A percentile compares a stretch with the other conserved stretches of the same genome.
phyloP scores from a whole-genome alignment of 805 yeast genomes.

The Cyberlindnera subsufficiens region DNA sequence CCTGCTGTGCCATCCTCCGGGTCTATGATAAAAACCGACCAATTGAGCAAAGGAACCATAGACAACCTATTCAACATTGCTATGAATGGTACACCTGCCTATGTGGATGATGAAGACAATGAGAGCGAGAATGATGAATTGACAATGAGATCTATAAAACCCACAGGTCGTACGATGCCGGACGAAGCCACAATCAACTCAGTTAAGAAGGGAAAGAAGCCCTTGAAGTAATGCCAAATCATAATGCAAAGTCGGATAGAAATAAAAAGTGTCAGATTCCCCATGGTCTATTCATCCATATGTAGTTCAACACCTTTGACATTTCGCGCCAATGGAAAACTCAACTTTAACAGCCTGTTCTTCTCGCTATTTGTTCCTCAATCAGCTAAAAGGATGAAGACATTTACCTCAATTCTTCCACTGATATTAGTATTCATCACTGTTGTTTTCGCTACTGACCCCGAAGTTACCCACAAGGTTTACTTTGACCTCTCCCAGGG shows the following conservation, averaged over 20 bases:
- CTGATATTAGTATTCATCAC: slow-evolving; percentile 12
- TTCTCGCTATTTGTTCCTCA: background rate
- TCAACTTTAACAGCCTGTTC: background rate
- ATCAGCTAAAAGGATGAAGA: slow-evolving; percentile 9
- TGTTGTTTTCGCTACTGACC: slow-evolving; percentile 22
- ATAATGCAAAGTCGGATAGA: too few species aligned
- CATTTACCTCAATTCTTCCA: slow-evolving; percentile 9
- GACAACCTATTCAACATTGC: slow-evolving; percentile 22
- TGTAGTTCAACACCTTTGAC: background rate
- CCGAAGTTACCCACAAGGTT: slow-evolving; percentile 64
- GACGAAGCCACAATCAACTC: slow-evolving; percentile 13
- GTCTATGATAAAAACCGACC: slow-evolving; percentile 5
- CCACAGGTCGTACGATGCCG: slow-evolving; percentile 4
- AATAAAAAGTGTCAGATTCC: too few species aligned
- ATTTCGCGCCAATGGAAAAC: too few species aligned
- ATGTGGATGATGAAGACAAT: slow-evolving; percentile 13
- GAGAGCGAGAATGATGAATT: slow-evolving; percentile 6
- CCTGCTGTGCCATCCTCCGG: slow-evolving; percentile 9
- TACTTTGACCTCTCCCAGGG: slow-evolving; percentile 84
- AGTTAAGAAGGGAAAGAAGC: slow-evolving; percentile 12
- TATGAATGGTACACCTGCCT: slow-evolving; percentile 14
- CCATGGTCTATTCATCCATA: too few species aligned
- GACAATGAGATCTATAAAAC: slow-evolving; percentile 1
- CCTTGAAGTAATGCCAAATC: background rate
- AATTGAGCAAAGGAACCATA: slow-evolving; percentile 18